Percentiles rank a stretch among this genome's conserved stretches.
Evolutionary conservation across 257 asterid species (phyloP).

Genomic region (Petunia secreta): DNA sequence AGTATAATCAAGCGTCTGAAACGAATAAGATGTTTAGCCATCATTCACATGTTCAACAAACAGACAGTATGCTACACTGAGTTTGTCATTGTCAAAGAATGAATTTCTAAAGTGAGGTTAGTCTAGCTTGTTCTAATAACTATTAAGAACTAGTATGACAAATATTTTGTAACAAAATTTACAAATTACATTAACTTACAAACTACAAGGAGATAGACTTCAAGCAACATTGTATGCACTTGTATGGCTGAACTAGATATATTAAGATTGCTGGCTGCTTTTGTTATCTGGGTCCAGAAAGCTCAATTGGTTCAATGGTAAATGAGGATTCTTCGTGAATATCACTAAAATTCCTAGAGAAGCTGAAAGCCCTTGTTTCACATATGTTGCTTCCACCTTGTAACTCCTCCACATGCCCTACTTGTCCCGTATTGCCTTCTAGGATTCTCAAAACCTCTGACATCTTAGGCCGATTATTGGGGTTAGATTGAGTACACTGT

Average conservation of each 20-base stretch:
- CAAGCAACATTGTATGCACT: not conserved
- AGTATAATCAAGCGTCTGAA: not conserved
- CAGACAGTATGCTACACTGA: not conserved
- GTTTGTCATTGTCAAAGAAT: not conserved
- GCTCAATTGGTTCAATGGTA: slow-evolving; percentile 82
- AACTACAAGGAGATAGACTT: slow-evolving; percentile 2
- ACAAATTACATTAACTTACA: slow-evolving; percentile 17
- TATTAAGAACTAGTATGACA: not conserved
- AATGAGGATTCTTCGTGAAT: slow-evolving; percentile 71
- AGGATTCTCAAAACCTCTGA: slow-evolving; percentile 62
- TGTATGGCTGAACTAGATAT: slow-evolving; percentile 10
- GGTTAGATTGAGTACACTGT: slow-evolving; percentile 69
- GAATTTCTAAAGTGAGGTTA: slow-evolving; percentile 6
- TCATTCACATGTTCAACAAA: not conserved
- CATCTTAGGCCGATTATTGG: slow-evolving; percentile 78
- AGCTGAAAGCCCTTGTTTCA: slow-evolving; percentile 61
- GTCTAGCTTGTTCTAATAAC: slow-evolving; percentile 6
- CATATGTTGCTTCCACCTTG: slow-evolving; percentile 50
- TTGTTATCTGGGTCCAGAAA: slow-evolving; percentile 79
- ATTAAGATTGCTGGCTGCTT: slow-evolving; percentile 15
- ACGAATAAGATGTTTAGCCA: not conserved
- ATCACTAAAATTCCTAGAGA: slow-evolving; percentile 62
- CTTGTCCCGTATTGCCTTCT: slow-evolving; percentile 58
- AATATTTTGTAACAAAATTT: not conserved
- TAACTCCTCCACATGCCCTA: slow-evolving; percentile 46